These are phyloP conservation scores for Fusarium bactridioides DNA, from an alignment of 2,329 filamentous ascomycete species.

Conservation along the genomic window DNA sequence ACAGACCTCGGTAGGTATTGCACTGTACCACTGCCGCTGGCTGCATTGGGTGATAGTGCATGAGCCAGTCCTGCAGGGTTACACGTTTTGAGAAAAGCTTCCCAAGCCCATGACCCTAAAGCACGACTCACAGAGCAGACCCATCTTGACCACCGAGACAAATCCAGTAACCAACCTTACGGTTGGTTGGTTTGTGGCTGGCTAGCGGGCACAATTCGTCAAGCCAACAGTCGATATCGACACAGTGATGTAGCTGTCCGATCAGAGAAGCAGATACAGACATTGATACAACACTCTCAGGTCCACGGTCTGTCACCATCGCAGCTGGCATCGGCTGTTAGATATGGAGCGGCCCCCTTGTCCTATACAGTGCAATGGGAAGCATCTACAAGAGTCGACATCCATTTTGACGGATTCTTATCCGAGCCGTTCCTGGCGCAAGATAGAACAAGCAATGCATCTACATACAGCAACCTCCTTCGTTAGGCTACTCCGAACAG, in stretches of 20 bases:
- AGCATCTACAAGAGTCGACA: slow-evolving; percentile 24
- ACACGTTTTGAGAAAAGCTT: slow-evolving; percentile 36
- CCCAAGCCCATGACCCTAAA: slow-evolving; percentile 22
- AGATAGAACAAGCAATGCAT: not conserved
- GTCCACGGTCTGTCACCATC: not conserved
- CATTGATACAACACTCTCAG: slow-evolving; percentile 16
- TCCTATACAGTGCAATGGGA: not conserved
- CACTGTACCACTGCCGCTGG: slow-evolving; percentile 2
- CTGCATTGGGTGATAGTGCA: slow-evolving; percentile 34
- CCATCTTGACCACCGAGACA: slow-evolving; percentile 24
- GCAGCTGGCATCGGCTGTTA: not conserved
- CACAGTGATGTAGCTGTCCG: not conserved
- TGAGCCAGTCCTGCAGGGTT: slow-evolving; percentile 37
- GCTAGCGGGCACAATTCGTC: slow-evolving; percentile 14
- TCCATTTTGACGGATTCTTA: slow-evolving; percentile 19
- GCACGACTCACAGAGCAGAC: slow-evolving; percentile 12
- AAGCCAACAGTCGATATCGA: slow-evolving; percentile 17
- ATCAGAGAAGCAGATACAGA: slow-evolving; percentile 3
- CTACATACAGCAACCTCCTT: not conserved
- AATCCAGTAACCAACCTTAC: slow-evolving; percentile 16
- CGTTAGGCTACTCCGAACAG: slow-evolving; percentile 6
- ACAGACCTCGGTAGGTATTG: not conserved
- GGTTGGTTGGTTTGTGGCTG: slow-evolving; percentile 4
- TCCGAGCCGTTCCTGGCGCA: slow-evolving; percentile 8
- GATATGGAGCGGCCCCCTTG: not conserved